These are phyloP conservation scores for Cercospora sojina DNA, from an alignment of 2,329 filamentous ascomycete species.

Conservation along the genomic window DNA sequence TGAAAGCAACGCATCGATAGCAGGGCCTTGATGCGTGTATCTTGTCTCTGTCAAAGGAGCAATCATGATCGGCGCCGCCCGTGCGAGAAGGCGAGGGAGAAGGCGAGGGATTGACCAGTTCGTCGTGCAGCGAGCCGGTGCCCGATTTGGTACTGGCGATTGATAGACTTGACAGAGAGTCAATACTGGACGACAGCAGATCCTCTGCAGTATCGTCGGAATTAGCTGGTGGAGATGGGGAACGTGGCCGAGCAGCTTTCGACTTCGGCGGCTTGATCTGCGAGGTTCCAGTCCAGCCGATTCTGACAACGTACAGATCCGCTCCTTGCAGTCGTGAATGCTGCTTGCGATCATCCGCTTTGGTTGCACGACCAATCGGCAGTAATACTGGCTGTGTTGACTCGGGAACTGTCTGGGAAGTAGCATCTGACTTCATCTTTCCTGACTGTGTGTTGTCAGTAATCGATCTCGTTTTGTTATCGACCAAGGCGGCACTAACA, in stretches of 20 bases:
- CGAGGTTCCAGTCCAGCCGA: slow-evolving; percentile 37
- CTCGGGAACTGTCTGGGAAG: background rate
- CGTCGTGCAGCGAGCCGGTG: slow-evolving; percentile 50
- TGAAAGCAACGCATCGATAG: slow-evolving; percentile 54
- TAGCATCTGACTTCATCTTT: slow-evolving; percentile 22
- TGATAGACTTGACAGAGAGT: slow-evolving; percentile 20
- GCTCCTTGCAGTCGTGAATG: slow-evolving; percentile 50
- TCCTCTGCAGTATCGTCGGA: background rate
- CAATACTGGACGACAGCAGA: slow-evolving; percentile 14
- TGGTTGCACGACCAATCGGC: slow-evolving; percentile 31
- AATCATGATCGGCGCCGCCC: background rate
- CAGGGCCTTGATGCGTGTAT: slow-evolving; percentile 50
- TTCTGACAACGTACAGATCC: slow-evolving; percentile 53
- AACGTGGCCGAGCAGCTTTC: background rate
- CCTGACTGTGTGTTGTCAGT: slow-evolving; percentile 24
- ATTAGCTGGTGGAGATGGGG: background rate
- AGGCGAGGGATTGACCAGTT: slow-evolving; percentile 40
- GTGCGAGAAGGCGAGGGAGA: slow-evolving; percentile 11
- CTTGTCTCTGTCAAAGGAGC: slow-evolving; percentile 24
- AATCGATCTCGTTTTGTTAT: background rate
- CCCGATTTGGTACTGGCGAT: slow-evolving; percentile 20
- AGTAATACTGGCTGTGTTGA: slow-evolving; percentile 33
- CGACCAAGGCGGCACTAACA: slow-evolving; percentile 18
- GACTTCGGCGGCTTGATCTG: slow-evolving; percentile 11
- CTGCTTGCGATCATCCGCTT: slow-evolving; percentile 45